Evolutionary conservation across 371 early-diverging fungal species (phyloP), one percentile per base, ranked within the genome.

Genomic region (Nematocida minor): DNA sequence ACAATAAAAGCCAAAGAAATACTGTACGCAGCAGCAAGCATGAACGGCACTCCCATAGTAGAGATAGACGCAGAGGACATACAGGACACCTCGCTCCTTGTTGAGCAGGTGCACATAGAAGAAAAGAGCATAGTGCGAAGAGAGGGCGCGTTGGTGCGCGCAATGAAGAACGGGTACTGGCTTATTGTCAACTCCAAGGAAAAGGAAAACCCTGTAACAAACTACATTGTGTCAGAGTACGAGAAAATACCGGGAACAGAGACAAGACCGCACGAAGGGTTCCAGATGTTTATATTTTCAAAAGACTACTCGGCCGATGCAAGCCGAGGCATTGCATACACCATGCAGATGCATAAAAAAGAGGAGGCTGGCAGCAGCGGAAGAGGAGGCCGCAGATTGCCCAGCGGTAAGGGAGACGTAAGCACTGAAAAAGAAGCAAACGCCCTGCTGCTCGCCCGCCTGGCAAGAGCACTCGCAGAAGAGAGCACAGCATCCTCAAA

Each of bases 121-220:
- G 77, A 66, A 38, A 74, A 51, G 51, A 38, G 51, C 14, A 74
- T 74, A 40, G 46, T 74, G n/a, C 4, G 34, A 14, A 91, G 91
- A 82, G 94, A 96, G 84, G 98, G 99, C 80, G 89, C 92, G 0
- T 86, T 99, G 34, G 92, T 96, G 0, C 88, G 91, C 82, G 97
- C 98, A 0, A 87, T 98, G 80, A 87, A 91, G 34, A 90, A 93
- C 54, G 98, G 98, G n/a, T 89, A 94, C 81, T 98, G 98, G 98
- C 89, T 99, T 69, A 94, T 99, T 11, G 87, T 99, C 47, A 98
- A 99, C 55, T 64, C 77, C 14, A 44, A 40, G 18, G 77, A 74
- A 44, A 62, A 49, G 42, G 77, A 74, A 38, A 60, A 63, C 31
- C 66, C 77, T 7, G 31, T 74, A 4, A 74, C 77, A 38, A 49